Conservation (phyloP, 805 yeast species). For the Starmera pachycereana region DNA sequence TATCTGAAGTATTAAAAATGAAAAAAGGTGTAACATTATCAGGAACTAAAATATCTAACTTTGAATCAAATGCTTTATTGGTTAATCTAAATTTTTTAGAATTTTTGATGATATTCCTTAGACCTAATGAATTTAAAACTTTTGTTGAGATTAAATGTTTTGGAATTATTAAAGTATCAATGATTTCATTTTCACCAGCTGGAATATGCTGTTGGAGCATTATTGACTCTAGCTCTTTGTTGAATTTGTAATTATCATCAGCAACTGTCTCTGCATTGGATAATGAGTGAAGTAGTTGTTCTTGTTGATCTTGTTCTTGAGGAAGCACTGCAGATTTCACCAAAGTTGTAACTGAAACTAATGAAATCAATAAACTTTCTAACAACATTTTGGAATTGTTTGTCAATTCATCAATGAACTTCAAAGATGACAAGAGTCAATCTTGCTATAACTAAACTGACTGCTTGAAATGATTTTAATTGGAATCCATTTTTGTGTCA, state of each 20-base stretch:
- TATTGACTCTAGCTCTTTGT: slow-evolving; percentile 1
- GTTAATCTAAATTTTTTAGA: slow-evolving; percentile 14
- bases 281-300: neutral
- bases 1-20: slow-evolving; percentile 26
- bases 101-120: slow-evolving; percentile 14
- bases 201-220: neutral
- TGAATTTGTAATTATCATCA: neutral
- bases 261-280: neutral
- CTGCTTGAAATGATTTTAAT: no score
- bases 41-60: slow-evolving; percentile 22
- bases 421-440: no score
- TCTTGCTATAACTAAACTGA: no score
- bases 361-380: no score
- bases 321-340: neutral
- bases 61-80: slow-evolving; percentile 7
- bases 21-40: slow-evolving; percentile 25
- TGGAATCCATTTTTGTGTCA: no score
- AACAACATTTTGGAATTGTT: no score
- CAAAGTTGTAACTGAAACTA: no score
- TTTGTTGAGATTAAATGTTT: slow-evolving; percentile 15
- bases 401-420: no score
- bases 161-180: slow-evolving; percentile 18
- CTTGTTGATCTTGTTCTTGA: neutral
- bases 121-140: slow-evolving; percentile 17
- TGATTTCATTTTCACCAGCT: neutral